Evolutionary conservation across 2,329 filamentous ascomycete genomes (phyloP).

Genomic region (Fusarium sp.): DNA sequence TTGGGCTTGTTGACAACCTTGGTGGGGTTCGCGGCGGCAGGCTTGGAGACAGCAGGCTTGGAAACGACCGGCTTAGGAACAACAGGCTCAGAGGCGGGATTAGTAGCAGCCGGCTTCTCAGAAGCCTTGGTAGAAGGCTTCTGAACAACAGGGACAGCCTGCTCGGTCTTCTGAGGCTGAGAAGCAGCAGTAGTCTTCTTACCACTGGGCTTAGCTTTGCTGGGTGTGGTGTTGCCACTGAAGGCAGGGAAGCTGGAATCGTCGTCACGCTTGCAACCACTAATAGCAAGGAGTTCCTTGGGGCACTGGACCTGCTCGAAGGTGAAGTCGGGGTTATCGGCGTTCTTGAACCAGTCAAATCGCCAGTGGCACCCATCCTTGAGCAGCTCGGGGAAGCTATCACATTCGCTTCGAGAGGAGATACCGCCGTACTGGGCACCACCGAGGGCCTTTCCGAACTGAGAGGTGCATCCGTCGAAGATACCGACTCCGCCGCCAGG

Average conservation of each 20-base stretch:
- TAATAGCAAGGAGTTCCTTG: conserved; percentile 56
- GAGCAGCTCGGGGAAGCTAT: conserved; percentile 62
- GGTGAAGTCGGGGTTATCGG: conserved; percentile 66
- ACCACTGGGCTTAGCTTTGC: conserved; percentile 17
- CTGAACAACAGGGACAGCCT: conserved; percentile 19
- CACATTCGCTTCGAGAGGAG: conserved; percentile 61
- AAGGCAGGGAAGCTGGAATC: conserved; percentile 47
- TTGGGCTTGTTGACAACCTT: conserved; percentile 9
- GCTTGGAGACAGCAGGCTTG: conserved; percentile 7
- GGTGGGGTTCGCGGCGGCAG: conserved; percentile 14
- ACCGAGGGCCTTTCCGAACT: conserved; percentile 58
- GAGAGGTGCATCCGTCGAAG: conserved; percentile 62
- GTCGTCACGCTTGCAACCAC: conserved; percentile 51
- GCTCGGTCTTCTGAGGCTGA: conserved; percentile 23
- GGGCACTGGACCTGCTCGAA: conserved; percentile 69
- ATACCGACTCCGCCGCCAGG: conserved; percentile 67
- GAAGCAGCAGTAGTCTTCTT: conserved; percentile 5
- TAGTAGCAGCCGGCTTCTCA: conserved; percentile 10
- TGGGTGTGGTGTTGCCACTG: conserved; percentile 23
- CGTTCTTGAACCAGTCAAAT: conserved; percentile 71
- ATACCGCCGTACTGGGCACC: conserved; percentile 70
- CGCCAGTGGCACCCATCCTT: conserved; percentile 71
- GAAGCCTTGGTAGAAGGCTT: conserved; percentile 23
- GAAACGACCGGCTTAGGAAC: background rate
- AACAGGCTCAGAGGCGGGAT: conserved; percentile 6